phyloP scores from a whole-genome alignment of 2,329 filamentous ascomycete genomes.

The Claviceps sp. region DNA sequence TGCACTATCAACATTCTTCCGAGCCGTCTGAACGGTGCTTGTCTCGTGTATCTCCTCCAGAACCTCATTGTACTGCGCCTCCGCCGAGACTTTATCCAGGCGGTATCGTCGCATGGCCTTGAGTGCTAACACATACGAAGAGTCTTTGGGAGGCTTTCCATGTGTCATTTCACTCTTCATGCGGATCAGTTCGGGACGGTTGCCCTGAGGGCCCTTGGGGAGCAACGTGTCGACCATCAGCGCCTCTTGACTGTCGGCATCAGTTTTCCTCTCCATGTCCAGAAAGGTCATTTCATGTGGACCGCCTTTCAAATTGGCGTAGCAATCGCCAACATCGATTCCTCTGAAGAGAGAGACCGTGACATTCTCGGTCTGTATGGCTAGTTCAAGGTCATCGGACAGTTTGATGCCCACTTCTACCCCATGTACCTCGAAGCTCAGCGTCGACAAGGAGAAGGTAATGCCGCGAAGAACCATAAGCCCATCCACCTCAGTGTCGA shows the following conservation, averaged over 20 bases:
- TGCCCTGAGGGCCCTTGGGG: background rate
- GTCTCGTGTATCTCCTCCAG: background rate
- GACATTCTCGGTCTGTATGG: conserved; percentile 3
- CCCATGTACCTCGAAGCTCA: conserved; percentile 5
- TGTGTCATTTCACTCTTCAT: conserved; percentile 5
- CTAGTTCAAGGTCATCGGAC: conserved; percentile 2
- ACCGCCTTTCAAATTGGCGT: conserved; percentile 4
- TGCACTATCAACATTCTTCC: background rate
- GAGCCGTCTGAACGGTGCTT: background rate
- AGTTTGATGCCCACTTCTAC: conserved; percentile 5
- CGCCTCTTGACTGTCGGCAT: background rate
- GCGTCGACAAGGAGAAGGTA: conserved; percentile 2
- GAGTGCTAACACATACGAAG: background rate
- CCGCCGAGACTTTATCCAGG: background rate
- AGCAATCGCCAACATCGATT: conserved; percentile 5
- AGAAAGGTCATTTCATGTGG: conserved; percentile 1
- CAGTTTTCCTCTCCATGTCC: background rate
- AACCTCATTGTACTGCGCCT: conserved; percentile 1
- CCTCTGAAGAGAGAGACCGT: conserved; percentile 3
- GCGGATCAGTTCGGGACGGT: background rate
- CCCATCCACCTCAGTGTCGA: conserved; percentile 4
- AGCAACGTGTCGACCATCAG: background rate
- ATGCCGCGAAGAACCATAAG: conserved; percentile 3
- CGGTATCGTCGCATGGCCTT: conserved; percentile 2
- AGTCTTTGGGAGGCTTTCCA: conserved; percentile 3